A percentile compares a stretch with the other conserved stretches of the same genome.
Conservation (phyloP, 768 basidiomycete species). For the Suillus plorans region DNA sequence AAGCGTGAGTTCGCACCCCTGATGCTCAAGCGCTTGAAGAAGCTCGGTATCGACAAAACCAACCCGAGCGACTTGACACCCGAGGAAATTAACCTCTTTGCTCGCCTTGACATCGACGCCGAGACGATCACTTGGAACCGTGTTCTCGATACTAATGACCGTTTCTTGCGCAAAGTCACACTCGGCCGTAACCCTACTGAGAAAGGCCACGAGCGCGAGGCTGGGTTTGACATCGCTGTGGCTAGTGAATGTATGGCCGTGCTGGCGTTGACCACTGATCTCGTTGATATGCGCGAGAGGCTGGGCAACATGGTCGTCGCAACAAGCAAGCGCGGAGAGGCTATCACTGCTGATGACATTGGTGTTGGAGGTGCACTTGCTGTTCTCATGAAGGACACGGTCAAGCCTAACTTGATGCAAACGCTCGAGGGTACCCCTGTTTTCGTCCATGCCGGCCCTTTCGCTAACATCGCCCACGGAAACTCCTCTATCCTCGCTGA, state of each 20-base stretch:
- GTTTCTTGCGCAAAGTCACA: conserved; percentile 92
- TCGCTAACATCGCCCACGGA: conserved; percentile 98
- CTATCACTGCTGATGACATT: conserved; percentile 95
- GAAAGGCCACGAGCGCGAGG: conserved; percentile 81
- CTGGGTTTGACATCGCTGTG: conserved; percentile 96
- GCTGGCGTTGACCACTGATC: conserved; percentile 82
- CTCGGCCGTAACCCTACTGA: conserved; percentile 91
- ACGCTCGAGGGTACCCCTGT: conserved; percentile 98
- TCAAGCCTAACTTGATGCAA: conserved; percentile 99
- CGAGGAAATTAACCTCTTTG: conserved; percentile 88
- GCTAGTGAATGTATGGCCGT: conserved; percentile 99
- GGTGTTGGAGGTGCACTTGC: conserved; percentile 94
- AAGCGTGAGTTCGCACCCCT: conserved; percentile 92
- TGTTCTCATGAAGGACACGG: conserved; percentile 97
- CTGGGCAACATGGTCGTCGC: conserved; percentile 98
- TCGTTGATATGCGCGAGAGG: conserved; percentile 88
- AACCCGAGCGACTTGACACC: conserved; percentile 89
- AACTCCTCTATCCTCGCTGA: conserved; percentile 99
- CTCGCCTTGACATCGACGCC: conserved; percentile 87
- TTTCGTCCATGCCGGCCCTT: conserved; percentile 98
- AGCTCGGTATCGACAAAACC: conserved; percentile 93
- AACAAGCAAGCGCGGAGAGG: conserved; percentile 85
- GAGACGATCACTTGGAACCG: conserved; percentile 97
- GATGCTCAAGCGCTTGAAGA: conserved; percentile 94
- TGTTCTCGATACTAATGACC: conserved; percentile 94